Conservation (phyloP, 352 stramenopile genomes). For the Thalassiosira oceanica region DNA sequence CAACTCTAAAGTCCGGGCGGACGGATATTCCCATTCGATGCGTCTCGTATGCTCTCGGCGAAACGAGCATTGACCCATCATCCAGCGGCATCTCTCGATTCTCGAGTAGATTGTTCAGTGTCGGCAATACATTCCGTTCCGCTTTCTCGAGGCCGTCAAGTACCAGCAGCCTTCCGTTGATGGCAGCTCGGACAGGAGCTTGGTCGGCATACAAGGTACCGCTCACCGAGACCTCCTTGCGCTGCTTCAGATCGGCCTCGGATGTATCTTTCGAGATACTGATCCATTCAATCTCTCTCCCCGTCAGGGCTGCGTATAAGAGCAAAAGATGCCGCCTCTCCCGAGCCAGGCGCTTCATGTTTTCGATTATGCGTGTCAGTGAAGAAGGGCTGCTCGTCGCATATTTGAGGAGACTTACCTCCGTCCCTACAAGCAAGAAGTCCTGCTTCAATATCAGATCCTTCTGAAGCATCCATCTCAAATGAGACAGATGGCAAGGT, state of each 20-base stretch:
- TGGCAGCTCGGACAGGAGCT: slow-evolving; percentile 90
- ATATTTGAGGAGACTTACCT: too few species aligned
- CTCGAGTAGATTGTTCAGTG: slow-evolving; percentile 96
- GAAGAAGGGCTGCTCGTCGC: too few species aligned
- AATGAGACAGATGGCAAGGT: slow-evolving; percentile 51
- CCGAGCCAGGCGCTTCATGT: too few species aligned
- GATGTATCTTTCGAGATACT: slow-evolving; percentile 92
- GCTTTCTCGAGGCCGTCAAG: slow-evolving; percentile 95
- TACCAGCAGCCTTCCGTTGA: slow-evolving; percentile 90
- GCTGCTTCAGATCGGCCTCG: slow-evolving; percentile 82
- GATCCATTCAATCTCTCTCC: slow-evolving; percentile 80
- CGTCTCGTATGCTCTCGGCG: slow-evolving; percentile 44
- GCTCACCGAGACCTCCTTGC: slow-evolving; percentile 59
- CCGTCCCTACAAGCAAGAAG: slow-evolving; percentile 59
- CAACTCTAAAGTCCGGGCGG: slow-evolving; percentile 90
- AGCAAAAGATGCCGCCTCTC: slow-evolving; percentile 54
- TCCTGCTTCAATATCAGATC: slow-evolving; percentile 66
- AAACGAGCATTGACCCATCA: slow-evolving; percentile 89
- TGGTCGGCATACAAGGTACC: slow-evolving; percentile 87
- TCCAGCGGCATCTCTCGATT: slow-evolving; percentile 94
- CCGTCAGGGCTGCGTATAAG: slow-evolving; percentile 56
- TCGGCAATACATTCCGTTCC: slow-evolving; percentile 94
- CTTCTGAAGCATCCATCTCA: slow-evolving; percentile 78
- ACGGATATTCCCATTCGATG: slow-evolving; percentile 70
- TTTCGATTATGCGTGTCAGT: too few species aligned